A percentile compares a stretch with the other conserved stretches of the same genome.
Conservation (phyloP, 83 land plant species). For the Thuja plicata region DNA sequence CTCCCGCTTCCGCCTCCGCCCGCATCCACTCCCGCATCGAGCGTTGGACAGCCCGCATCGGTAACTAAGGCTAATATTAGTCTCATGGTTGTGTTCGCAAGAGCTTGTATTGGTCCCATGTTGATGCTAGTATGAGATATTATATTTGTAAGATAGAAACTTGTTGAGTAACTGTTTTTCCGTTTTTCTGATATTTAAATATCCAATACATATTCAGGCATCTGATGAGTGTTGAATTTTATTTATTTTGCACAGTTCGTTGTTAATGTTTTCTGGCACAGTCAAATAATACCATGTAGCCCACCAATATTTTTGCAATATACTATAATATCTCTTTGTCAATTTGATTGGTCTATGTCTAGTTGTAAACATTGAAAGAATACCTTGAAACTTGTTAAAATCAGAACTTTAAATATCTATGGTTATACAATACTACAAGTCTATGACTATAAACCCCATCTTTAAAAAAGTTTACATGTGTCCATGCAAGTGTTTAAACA, state of each 20-base stretch:
- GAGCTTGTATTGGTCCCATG: no score
- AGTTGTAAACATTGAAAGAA: no score
- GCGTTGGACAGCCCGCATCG: no score
- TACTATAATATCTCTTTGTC: not conserved
- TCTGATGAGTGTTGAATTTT: not conserved
- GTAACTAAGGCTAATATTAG: no score
- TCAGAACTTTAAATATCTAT: no score
- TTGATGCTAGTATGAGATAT: no score
- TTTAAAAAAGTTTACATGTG: not conserved
- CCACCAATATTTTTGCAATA: not conserved
- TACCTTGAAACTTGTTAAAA: not conserved
- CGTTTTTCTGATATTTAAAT: not conserved
- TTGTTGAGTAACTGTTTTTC: not conserved
- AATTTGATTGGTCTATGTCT: not conserved
- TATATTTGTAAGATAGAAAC: not conserved
- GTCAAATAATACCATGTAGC: not conserved
- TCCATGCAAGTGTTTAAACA: not conserved
- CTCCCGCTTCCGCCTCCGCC: no score
- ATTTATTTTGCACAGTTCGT: not conserved
- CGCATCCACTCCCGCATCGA: no score
- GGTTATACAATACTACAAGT: no score
- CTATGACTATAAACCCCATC: not conserved
- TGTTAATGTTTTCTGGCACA: not conserved
- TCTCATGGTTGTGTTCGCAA: no score
- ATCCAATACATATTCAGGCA: not conserved